Evolutionary conservation across 352 stramenopile genomes (phyloP).

Genomic region (Globisporangium rhizosaccharum): DNA sequence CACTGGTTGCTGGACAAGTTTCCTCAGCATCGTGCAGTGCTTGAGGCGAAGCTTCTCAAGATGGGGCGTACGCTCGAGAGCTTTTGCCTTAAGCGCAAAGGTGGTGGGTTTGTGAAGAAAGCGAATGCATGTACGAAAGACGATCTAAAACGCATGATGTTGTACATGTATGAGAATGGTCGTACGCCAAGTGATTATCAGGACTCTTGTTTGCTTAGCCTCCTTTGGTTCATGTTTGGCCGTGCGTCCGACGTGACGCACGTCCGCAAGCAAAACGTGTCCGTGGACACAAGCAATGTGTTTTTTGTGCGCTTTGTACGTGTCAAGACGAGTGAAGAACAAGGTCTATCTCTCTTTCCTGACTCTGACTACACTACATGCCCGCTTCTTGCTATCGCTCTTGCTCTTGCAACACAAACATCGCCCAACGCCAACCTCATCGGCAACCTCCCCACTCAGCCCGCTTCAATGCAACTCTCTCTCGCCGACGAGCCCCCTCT

Average conservation of each 20-base stretch:
- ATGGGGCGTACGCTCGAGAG: neutral
- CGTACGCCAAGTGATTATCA: neutral
- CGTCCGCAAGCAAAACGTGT: neutral
- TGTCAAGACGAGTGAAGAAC: neutral
- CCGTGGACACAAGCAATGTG: neutral
- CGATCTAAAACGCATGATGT: neutral
- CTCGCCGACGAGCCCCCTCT: neutral
- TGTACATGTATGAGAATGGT: neutral
- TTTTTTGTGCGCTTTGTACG: neutral
- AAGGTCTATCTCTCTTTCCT: neutral
- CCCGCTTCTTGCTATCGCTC: neutral
- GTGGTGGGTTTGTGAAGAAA: neutral
- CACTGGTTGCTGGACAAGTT: neutral
- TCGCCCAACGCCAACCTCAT: neutral
- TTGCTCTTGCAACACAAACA: neutral
- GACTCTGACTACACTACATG: neutral
- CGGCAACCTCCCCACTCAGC: neutral
- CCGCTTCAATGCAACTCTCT: neutral
- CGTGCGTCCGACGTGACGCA: neutral
- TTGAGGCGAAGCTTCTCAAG: neutral
- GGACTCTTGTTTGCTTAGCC: neutral
- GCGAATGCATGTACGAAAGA: neutral
- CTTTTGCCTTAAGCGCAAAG: neutral
- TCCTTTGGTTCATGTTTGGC: constrained; percentile 1
- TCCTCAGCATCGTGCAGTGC: neutral